Conservation (phyloP, 257 asterid genomes). For the Rubia yunnanensis region DNA sequence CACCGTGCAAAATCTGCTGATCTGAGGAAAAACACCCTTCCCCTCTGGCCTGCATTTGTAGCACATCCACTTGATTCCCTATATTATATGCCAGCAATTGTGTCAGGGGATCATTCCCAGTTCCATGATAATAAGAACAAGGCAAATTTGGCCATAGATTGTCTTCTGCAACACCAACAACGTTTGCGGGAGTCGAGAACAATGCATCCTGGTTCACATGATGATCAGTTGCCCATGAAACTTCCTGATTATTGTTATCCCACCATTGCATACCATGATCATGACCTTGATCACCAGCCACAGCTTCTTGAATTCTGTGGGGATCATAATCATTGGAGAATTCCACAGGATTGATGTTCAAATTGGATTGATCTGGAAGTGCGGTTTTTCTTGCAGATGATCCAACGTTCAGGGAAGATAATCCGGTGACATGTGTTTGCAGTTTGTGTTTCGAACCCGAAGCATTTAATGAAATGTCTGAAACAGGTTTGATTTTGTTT, state of each 20-base stretch:
- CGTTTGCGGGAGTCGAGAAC: slow-evolving; percentile 11
- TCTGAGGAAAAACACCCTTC: slow-evolving; percentile 23
- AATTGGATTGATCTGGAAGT: not conserved
- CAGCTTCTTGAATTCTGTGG: not conserved
- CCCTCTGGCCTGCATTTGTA: slow-evolving; percentile 30
- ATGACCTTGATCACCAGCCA: not conserved
- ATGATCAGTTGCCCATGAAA: slow-evolving; percentile 20
- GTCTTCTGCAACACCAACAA: slow-evolving; percentile 11
- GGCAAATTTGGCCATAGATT: slow-evolving; percentile 28
- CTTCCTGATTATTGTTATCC: slow-evolving; percentile 5
- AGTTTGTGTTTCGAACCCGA: not conserved
- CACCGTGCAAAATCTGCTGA: slow-evolving; percentile 36
- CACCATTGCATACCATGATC: slow-evolving; percentile 8
- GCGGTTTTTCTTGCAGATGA: not conserved
- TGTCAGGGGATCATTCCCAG: slow-evolving; percentile 24
- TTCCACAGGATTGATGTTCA: slow-evolving; percentile 2
- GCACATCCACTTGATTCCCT: slow-evolving; percentile 20
- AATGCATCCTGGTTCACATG: slow-evolving; percentile 24
- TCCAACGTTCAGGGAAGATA: not conserved
- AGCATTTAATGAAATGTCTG: not conserved
- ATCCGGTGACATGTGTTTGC: not conserved
- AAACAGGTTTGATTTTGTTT: not conserved
- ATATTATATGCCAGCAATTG: slow-evolving; percentile 24
- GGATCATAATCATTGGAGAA: slow-evolving; percentile 4
- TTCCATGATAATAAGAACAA: slow-evolving; percentile 14